Percentiles rank a stretch among this genome's conserved stretches.
phyloP scores from a whole-genome alignment of 371 early-diverging fungal species.

The Circinella umbellata region DNA sequence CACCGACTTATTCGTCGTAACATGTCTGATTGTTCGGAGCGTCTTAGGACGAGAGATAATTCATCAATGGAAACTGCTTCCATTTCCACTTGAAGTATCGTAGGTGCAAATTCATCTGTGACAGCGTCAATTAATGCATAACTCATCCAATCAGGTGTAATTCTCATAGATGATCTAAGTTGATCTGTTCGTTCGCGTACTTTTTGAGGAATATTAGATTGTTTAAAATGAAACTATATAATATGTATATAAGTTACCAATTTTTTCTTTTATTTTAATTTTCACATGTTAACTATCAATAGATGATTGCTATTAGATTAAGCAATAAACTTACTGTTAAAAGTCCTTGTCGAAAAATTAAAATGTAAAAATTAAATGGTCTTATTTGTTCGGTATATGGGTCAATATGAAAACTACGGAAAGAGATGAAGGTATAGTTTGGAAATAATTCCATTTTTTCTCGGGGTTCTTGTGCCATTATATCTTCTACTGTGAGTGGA shows the following conservation, averaged over 20 bases:
- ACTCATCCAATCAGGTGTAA: constrained; percentile 75
- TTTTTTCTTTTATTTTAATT: too few species aligned
- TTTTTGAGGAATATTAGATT: constrained; percentile 32
- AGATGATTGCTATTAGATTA: too few species aligned
- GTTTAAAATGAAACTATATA: constrained; percentile 44
- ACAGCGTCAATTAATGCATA: constrained; percentile 88
- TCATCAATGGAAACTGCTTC: constrained; percentile 91
- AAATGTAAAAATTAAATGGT: constrained; percentile 82
- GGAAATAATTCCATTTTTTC: constrained; percentile 79
- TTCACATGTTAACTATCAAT: too few species aligned
- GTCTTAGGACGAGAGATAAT: constrained; percentile 73
- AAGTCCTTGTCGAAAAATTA: constrained; percentile 73
- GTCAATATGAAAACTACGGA: constrained; percentile 72
- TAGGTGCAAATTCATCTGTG: constrained; percentile 80
- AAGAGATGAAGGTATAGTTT: constrained; percentile 73
- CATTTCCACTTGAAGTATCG: constrained; percentile 74
- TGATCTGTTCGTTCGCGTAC: constrained; percentile 45
- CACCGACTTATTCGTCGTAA: constrained; percentile 83
- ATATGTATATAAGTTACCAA: background rate
- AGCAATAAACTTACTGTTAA: constrained; percentile 49
- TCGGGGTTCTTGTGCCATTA: constrained; percentile 70
- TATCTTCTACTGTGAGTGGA: constrained; percentile 78
- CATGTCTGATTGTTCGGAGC: constrained; percentile 87
- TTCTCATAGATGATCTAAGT: constrained; percentile 39
- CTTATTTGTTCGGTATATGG: constrained; percentile 43